These are phyloP conservation scores for Petasospora rhodanensis DNA, from an alignment of 1,139 yeast species.

Conservation along the genomic window DNA sequence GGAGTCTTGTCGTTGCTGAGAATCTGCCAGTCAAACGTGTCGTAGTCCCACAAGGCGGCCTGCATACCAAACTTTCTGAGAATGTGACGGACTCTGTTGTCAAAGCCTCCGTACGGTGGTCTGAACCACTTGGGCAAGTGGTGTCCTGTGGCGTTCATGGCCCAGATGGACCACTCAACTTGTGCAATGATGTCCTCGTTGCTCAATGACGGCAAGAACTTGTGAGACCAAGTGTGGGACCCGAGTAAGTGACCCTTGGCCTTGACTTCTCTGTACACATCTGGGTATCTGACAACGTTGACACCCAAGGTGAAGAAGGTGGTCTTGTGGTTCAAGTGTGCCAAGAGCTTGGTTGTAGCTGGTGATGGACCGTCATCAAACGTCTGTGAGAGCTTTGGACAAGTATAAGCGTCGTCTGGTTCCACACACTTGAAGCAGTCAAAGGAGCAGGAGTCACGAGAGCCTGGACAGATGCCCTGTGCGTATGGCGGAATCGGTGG, in stretches of 20 bases:
- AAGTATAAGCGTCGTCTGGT: slow-evolving; percentile 73
- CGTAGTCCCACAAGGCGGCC: slow-evolving; percentile 87
- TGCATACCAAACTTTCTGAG: slow-evolving; percentile 83
- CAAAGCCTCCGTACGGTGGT: slow-evolving; percentile 95
- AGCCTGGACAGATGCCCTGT: slow-evolving; percentile 58
- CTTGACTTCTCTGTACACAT: slow-evolving; percentile 55
- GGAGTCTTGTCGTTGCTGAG: slow-evolving; percentile 42
- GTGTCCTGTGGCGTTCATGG: slow-evolving; percentile 90
- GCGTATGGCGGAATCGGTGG: slow-evolving; percentile 47
- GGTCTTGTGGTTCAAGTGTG: slow-evolving; percentile 46
- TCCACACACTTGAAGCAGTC: slow-evolving; percentile 80
- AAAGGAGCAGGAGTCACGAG: slow-evolving; percentile 63
- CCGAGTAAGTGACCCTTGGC: slow-evolving; percentile 74
- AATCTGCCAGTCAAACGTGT: slow-evolving; percentile 88
- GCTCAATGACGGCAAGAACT: slow-evolving; percentile 67
- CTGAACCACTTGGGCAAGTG: slow-evolving; percentile 92
- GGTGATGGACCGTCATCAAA: slow-evolving; percentile 95
- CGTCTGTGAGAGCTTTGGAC: slow-evolving; percentile 74
- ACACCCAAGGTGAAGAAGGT: slow-evolving; percentile 87
- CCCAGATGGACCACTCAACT: slow-evolving; percentile 95
- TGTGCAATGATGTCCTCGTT: slow-evolving; percentile 86
- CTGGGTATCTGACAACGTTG: slow-evolving; percentile 73
- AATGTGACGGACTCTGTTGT: slow-evolving; percentile 76
- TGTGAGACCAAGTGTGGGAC: slow-evolving; percentile 92
- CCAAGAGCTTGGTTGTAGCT: slow-evolving; percentile 56